A percentile compares a stretch with the other conserved stretches of the same genome.
Evolutionary conservation across 345 rosid species (phyloP).

Genomic region (Melaleuca quinquenervia): DNA sequence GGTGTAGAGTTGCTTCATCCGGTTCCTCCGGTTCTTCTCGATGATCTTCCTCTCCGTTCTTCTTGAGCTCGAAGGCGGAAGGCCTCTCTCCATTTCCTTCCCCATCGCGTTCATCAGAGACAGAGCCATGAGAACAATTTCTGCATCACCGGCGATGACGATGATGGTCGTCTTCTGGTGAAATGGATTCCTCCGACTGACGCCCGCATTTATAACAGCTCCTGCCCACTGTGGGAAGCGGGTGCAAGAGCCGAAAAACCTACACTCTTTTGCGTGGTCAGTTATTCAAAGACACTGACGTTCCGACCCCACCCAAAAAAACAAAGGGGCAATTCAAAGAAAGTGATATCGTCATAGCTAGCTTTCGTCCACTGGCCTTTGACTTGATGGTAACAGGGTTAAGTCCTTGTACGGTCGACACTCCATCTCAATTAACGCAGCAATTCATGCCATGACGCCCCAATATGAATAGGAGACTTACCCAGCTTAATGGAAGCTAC

Average conservation of each 20-base stretch:
- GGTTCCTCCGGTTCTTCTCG: slow-evolving; percentile 44
- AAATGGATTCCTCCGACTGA: neutral
- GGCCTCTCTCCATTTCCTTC: neutral
- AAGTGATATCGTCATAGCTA: neutral
- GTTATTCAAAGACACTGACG: neutral
- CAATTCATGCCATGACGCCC: neutral
- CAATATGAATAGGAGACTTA: neutral
- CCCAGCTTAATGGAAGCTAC: neutral
- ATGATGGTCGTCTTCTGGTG: neutral
- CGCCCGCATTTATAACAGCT: neutral
- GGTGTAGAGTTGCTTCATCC: slow-evolving; percentile 32
- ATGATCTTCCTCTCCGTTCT: slow-evolving; percentile 30
- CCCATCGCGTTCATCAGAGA: neutral
- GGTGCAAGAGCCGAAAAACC: neutral
- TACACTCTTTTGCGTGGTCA: neutral
- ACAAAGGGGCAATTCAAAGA: neutral
- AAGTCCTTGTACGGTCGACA: neutral
- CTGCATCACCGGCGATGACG: neutral
- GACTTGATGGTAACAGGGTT: neutral
- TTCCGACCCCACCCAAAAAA: too few relatives aligned
- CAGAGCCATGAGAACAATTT: neutral
- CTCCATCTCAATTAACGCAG: neutral
- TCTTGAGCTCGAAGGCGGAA: neutral
- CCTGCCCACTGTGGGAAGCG: neutral
- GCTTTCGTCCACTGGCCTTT: neutral